phyloP scores from a whole-genome alignment of 768 basidiomycete species.

The Kwoniella dendrophila region DNA sequence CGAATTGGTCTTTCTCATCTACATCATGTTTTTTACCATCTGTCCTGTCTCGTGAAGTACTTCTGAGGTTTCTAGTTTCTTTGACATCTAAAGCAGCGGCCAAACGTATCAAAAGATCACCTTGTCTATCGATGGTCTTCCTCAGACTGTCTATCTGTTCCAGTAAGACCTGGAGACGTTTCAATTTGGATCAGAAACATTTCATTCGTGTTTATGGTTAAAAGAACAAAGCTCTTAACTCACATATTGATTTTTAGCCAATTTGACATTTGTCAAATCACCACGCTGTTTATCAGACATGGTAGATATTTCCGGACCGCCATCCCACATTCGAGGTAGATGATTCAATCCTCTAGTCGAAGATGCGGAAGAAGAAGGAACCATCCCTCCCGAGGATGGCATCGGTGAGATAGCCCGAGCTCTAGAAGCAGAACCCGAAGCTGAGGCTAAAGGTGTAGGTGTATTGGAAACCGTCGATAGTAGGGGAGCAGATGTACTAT shows the following conservation, averaged over 20 bases:
- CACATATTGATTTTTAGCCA: slow-evolving; percentile 53
- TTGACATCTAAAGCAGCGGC: not conserved
- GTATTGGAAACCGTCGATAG: slow-evolving; percentile 18
- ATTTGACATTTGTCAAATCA: slow-evolving; percentile 52
- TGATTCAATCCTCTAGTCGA: slow-evolving; percentile 3
- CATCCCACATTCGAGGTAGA: slow-evolving; percentile 38
- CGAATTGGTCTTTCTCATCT: slow-evolving; percentile 31
- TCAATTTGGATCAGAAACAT: not conserved
- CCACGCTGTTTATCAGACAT: slow-evolving; percentile 19
- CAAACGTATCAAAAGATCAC: slow-evolving; percentile 38
- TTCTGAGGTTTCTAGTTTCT: not conserved
- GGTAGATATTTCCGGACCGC: slow-evolving; percentile 2
- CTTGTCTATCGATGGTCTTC: slow-evolving; percentile 52
- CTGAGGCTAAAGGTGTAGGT: slow-evolving; percentile 1
- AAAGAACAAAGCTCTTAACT: slow-evolving; percentile 21
- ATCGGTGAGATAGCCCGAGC: slow-evolving; percentile 16
- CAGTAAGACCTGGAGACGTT: slow-evolving; percentile 35
- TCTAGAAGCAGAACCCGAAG: not conserved
- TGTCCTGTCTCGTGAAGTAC: not conserved
- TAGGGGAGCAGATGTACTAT: slow-evolving; percentile 14
- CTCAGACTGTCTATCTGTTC: slow-evolving; percentile 50
- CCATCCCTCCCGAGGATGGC: slow-evolving; percentile 14
- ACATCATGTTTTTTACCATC: slow-evolving; percentile 12
- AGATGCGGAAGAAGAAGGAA: slow-evolving; percentile 19
- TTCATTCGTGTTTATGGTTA: not conserved